Evolutionary conservation across 169 alveolate species (phyloP).

Genomic region (Cryptosporidium meleagridis): DNA sequence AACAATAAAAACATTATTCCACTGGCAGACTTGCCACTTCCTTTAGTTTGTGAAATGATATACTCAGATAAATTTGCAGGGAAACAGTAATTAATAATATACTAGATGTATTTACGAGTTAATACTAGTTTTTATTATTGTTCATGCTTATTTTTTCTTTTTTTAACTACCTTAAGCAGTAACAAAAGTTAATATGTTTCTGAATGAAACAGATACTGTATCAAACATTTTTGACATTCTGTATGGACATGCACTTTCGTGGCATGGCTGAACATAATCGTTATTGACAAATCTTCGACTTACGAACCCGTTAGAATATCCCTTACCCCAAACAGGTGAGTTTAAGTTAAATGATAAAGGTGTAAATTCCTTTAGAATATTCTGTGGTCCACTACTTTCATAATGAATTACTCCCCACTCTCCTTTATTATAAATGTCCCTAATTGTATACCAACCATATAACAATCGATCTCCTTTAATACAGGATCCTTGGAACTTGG

Average conservation of each 20-base stretch:
- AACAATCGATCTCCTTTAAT: conserved; percentile 51
- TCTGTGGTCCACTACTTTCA: conserved; percentile 73
- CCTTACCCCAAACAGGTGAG: conserved; percentile 68
- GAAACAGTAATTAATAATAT: conserved; percentile 14
- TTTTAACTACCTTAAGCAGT: conserved; percentile 13
- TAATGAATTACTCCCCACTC: conserved; percentile 68
- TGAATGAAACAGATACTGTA: conserved; percentile 54
- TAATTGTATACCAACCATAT: conserved; percentile 70
- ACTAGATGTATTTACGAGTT: background rate
- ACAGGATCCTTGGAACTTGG: conserved; percentile 34
- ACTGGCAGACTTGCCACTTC: conserved; percentile 70
- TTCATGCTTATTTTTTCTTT: background rate
- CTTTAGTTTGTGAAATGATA: conserved; percentile 65
- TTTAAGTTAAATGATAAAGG: conserved; percentile 48
- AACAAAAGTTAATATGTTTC: conserved; percentile 50
- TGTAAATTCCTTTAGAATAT: conserved; percentile 41
- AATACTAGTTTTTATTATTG: too few relatives aligned
- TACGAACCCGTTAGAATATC: conserved; percentile 60
- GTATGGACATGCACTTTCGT: conserved; percentile 66
- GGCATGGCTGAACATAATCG: conserved; percentile 63
- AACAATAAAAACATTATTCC: conserved; percentile 19
- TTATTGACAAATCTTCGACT: conserved; percentile 56
- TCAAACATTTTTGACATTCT: conserved; percentile 71
- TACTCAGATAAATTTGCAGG: conserved; percentile 19
- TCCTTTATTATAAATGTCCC: conserved; percentile 45